Evolutionary conservation across 177 flowering plant genomes (phyloP).

Genomic region (Vitis hybrid): DNA sequence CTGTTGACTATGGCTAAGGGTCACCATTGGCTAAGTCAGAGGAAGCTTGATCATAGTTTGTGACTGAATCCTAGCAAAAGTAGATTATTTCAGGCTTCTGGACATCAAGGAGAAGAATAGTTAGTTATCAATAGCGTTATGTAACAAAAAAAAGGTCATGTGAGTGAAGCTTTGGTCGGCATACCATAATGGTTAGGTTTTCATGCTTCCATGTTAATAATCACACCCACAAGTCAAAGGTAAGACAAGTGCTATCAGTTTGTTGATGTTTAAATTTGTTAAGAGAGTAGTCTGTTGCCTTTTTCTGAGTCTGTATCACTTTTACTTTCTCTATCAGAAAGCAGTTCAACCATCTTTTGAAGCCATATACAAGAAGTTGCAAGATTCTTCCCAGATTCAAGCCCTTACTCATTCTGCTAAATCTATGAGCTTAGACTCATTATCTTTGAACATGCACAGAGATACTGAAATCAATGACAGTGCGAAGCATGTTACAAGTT

Average conservation of each 20-base stretch:
- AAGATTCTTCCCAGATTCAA: conserved; percentile 33
- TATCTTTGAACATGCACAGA: conserved; percentile 13
- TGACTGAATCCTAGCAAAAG: conserved; percentile 9
- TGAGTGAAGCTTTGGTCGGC: conserved; percentile 33
- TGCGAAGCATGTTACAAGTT: conserved; percentile 24
- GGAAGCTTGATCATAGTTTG: conserved; percentile 19
- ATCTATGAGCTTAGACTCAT: conserved; percentile 12
- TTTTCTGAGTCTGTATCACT: conserved; percentile 13
- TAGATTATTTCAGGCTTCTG: conserved; percentile 19
- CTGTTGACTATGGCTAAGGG: conserved; percentile 90
- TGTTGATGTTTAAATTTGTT: background rate
- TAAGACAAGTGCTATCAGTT: conserved; percentile 20
- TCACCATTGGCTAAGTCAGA: conserved; percentile 9
- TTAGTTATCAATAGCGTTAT: conserved; percentile 2
- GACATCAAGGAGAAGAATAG: conserved; percentile 5
- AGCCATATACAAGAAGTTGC: conserved; percentile 42
- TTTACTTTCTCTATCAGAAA: conserved; percentile 44
- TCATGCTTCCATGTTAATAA: conserved; percentile 69
- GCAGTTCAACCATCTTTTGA: conserved; percentile 38
- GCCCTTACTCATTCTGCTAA: conserved; percentile 13
- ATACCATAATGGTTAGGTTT: conserved; percentile 66
- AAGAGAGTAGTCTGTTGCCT: background rate
- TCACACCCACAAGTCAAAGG: conserved; percentile 63
- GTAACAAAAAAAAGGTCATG: conserved; percentile 2
- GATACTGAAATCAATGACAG: conserved; percentile 16